A percentile compares a stretch with the other conserved stretches of the same genome.
These are phyloP conservation scores for Mycena leptocephala DNA, from an alignment of 768 basidiomycete genomes.

Conservation along the genomic window DNA sequence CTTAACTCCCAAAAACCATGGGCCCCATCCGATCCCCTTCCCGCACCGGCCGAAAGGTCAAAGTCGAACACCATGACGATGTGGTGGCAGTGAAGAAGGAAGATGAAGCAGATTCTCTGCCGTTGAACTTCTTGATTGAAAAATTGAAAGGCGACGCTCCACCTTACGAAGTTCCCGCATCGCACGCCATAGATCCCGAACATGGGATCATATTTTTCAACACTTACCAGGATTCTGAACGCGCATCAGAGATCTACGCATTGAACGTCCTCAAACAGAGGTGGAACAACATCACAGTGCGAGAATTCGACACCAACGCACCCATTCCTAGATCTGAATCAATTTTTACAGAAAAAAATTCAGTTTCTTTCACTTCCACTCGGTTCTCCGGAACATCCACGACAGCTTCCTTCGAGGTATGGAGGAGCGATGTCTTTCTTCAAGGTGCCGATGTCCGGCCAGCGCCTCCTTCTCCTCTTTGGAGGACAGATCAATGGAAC, in stretches of 20 bases:
- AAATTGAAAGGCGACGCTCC: slow-evolving; percentile 7
- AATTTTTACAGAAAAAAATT: neutral
- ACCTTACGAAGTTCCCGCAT: neutral
- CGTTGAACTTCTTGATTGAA: neutral
- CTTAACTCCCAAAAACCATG: too few species aligned
- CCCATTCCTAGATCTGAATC: neutral
- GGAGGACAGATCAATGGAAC: slow-evolving; percentile 13
- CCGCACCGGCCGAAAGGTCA: too few species aligned
- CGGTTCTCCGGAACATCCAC: neutral
- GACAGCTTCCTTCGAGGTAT: slow-evolving; percentile 19
- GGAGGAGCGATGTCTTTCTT: slow-evolving; percentile 24
- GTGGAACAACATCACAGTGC: too few species aligned
- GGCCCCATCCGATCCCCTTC: too few species aligned
- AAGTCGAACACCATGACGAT: too few species aligned
- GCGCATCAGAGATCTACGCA: too few species aligned
- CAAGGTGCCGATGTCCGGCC: neutral
- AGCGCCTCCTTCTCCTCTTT: slow-evolving; percentile 15
- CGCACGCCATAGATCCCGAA: slow-evolving; percentile 6
- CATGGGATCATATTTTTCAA: slow-evolving; percentile 8
- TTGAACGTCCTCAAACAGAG: too few species aligned
- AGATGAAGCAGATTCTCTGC: neutral
- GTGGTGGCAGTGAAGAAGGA: too few species aligned
- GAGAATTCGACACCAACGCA: neutral
- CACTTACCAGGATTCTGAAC: neutral
- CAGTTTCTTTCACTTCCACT: neutral